A percentile compares a stretch with the other conserved stretches of the same genome.
These are phyloP conservation scores for Daldinia decipiens DNA, from an alignment of 495 filamentous ascomycete species.

Conservation along the genomic window DNA sequence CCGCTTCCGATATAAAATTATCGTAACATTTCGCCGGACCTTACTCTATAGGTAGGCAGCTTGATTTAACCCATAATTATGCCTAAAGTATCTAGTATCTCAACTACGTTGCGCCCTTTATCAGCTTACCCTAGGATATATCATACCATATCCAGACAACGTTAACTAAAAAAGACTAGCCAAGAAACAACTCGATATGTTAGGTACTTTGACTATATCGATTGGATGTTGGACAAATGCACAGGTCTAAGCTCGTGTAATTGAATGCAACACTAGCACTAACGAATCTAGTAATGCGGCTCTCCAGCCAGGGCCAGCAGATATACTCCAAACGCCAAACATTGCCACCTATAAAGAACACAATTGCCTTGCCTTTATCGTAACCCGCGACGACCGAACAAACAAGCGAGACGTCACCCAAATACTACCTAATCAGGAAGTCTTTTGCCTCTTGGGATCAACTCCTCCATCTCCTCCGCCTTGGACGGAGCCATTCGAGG, in stretches of 20 bases:
- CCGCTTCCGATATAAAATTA: too few relatives aligned
- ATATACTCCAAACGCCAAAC: conserved; percentile 41
- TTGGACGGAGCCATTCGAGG: conserved; percentile 47
- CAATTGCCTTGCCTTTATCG: conserved; percentile 10
- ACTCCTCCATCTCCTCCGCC: conserved; percentile 34
- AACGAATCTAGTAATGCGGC: neutral
- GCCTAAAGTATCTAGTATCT: too few relatives aligned
- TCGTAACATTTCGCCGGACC: too few relatives aligned
- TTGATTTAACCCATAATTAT: too few relatives aligned
- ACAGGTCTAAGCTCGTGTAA: neutral
- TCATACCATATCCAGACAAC: too few relatives aligned
- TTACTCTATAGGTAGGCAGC: too few relatives aligned
- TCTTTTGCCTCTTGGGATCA: conserved; percentile 57
- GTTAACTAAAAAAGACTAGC: neutral
- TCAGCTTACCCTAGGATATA: too few relatives aligned
- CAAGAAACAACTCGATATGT: neutral
- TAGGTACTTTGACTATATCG: too few relatives aligned
- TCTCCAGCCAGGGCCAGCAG: conserved; percentile 2
- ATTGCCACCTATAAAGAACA: conserved; percentile 19
- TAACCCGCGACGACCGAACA: conserved; percentile 12
- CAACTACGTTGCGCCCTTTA: too few relatives aligned
- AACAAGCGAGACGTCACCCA: neutral
- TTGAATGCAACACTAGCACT: conserved; percentile 3
- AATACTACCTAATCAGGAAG: conserved; percentile 38
- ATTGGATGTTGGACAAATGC: neutral